Base-by-base conservation (phyloP, 73 alveolate species). In the Paramecium sexaurelia region DNA sequence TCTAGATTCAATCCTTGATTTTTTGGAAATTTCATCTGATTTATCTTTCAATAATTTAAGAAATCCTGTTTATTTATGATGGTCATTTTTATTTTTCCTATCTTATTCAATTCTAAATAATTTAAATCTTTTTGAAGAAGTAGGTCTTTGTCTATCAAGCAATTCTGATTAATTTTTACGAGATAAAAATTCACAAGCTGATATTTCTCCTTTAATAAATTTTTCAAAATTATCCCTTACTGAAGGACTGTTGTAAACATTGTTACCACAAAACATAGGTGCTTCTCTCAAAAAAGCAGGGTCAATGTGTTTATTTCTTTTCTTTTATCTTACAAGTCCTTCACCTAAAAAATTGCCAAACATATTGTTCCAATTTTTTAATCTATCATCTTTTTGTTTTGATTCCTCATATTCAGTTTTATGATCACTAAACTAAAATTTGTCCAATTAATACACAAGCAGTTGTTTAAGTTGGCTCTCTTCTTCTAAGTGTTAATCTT, bases 281-380 rank as follows among this genome's bases (percentile, higher is more conserved):
- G 56, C 61, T 71, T 71, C 86, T 35, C 56, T 29, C 61, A 71
- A 71, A 35, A 32, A 71, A 36, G 87, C 87, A 73, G 87, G 87
- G 35, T 73, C 66, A 4, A 73, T 39, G 20, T 73, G 17, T 35
- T 17, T 13, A 9, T 33, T 17, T 8, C 22, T 35, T 19, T 29
- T 32, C 39, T 69, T 68, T 29, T 37, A 37, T 37, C 61, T 73
- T 3, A 19, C 67, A 1, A 36, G 43, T n/a, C 87, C 35, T 73
- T 73, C 57, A 32, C 67, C 35, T 39, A 71, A 36, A 22, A 73
- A 73, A 39, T 35, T 39, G 55, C 66, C 37, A 73, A 73, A 73
- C 85, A 69, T 35, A 6, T 11, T 19, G 26, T 24, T 69, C 61
- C 61, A 69, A 35, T 69, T 69, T 68, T 69, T 69, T 9, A 69